Conservation (phyloP, 495 filamentous ascomycete species). For the Trichoderma gamsii region DNA sequence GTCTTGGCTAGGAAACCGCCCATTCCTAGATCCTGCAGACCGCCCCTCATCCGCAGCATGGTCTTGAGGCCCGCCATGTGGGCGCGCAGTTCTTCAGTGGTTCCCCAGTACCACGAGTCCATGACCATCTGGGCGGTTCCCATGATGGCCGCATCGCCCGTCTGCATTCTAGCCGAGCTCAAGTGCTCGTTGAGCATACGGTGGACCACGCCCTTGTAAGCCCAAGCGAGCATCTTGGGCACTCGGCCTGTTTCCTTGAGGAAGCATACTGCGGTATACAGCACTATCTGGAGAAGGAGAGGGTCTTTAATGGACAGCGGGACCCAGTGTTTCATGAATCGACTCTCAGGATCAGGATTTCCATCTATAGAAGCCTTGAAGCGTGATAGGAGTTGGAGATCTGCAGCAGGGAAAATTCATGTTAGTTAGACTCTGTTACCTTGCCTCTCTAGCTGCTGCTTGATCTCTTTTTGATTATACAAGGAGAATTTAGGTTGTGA, state of each 20-base stretch:
- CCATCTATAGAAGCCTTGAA: conserved; percentile 37
- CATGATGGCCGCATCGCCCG: conserved; percentile 32
- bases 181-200: conserved; percentile 33
- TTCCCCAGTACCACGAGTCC: conserved; percentile 37
- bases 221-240: conserved; percentile 30
- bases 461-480: too few species aligned
- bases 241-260: conserved; percentile 34
- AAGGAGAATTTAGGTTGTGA: too few species aligned
- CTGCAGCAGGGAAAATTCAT: conserved; percentile 33
- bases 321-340: conserved; percentile 32
- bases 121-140: conserved; percentile 34
- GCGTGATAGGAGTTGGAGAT: conserved; percentile 52
- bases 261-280: conserved; percentile 36
- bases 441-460: not conserved
- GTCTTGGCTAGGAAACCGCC: conserved; percentile 34
- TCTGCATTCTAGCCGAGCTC: conserved; percentile 22
- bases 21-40: conserved; percentile 31
- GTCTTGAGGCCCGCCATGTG: conserved; percentile 32
- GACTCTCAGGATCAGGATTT: conserved; percentile 31
- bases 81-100: conserved; percentile 25
- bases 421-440: not conserved
- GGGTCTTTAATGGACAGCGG: conserved; percentile 31
- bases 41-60: conserved; percentile 32
- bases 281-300: conserved; percentile 30
- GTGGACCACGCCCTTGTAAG: conserved; percentile 32